phyloP scores from a whole-genome alignment of 257 asterid species.

The Cinchona pubescens region DNA sequence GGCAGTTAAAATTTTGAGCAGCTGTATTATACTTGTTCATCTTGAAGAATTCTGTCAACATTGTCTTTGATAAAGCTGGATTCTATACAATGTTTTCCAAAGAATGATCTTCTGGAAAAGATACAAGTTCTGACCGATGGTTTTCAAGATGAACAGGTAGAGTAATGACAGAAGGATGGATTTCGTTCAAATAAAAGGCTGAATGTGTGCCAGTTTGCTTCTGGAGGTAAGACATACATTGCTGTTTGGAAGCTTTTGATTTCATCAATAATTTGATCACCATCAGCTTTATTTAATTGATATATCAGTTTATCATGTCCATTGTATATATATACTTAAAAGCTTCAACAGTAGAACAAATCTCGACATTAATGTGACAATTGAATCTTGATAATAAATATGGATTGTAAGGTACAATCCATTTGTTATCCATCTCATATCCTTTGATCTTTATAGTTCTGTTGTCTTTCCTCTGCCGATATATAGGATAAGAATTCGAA shows the following conservation, averaged over 20 bases:
- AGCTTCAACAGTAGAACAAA: neutral
- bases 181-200: neutral
- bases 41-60: neutral
- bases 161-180: neutral
- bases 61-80: neutral
- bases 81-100: no score
- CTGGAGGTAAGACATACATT: neutral
- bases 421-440: neutral
- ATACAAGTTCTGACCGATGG: neutral
- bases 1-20: no score
- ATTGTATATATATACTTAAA: neutral
- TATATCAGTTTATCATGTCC: neutral
- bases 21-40: no score
- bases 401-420: neutral
- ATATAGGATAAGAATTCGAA: no score
- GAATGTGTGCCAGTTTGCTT: neutral
- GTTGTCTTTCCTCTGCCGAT: neutral
- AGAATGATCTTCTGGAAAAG: neutral
- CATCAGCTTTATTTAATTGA: accelerated
- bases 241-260: neutral
- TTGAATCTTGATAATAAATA: neutral
- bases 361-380: neutral
- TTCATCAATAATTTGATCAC: neutral
- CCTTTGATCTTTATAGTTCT: accelerated
- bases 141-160: neutral